Conservation (phyloP, 805 yeast genomes). For the Suhomyces kilbournensis region DNA sequence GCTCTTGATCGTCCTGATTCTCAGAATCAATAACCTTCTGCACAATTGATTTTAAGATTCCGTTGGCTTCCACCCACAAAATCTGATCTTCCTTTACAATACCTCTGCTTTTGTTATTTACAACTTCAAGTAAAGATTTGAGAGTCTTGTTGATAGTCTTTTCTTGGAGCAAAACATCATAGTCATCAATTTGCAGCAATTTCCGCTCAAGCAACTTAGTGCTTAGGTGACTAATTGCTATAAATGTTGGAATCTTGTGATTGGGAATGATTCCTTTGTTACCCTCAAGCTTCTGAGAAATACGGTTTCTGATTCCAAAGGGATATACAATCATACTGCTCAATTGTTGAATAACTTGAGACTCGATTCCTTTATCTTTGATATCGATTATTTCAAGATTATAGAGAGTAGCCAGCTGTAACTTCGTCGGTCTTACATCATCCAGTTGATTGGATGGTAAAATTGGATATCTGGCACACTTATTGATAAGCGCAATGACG, state of each 20-base stretch:
- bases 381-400: conserved; percentile 39
- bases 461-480: conserved; percentile 71
- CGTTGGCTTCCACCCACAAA: conserved; percentile 56
- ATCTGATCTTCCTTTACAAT: conserved; percentile 23
- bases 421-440: conserved; percentile 46
- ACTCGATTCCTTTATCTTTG: conserved; percentile 33
- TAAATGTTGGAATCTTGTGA: conserved; percentile 58
- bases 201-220: conserved; percentile 38
- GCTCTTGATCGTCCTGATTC: conserved; percentile 14
- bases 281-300: conserved; percentile 50
- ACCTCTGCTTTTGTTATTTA: conserved; percentile 43
- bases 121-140: conserved; percentile 51
- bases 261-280: conserved; percentile 24
- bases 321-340: conserved; percentile 56
- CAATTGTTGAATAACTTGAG: conserved; percentile 51
- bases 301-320: conserved; percentile 56
- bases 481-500: conserved; percentile 57
- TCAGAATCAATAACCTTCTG: conserved; percentile 23
- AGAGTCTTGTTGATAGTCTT: conserved; percentile 45
- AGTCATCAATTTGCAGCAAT: conserved; percentile 28
- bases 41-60: conserved; percentile 36
- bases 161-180: conserved; percentile 40
- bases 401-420: conserved; percentile 59
- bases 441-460: conserved; percentile 60
- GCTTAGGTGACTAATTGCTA: conserved; percentile 53